These are phyloP conservation scores for Penicillium arizonense DNA, from an alignment of 495 filamentous ascomycete genomes.

Conservation along the genomic window DNA sequence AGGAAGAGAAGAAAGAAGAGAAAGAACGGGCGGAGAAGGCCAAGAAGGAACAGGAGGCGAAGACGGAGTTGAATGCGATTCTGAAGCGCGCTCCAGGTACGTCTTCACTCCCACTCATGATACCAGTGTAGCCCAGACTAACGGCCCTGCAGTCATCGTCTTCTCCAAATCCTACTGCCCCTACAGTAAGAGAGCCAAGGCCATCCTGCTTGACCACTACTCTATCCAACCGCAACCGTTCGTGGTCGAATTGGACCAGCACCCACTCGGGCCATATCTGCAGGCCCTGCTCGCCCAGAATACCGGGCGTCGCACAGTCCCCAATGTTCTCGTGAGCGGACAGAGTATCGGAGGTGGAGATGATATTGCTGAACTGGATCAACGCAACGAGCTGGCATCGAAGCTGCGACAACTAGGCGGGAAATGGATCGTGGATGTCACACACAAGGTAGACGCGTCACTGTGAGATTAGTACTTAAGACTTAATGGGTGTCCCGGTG, in stretches of 20 bases:
- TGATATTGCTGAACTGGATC: slow-evolving; percentile 73
- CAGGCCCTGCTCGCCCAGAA: slow-evolving; percentile 66
- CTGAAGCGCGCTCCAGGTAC: slow-evolving; percentile 79
- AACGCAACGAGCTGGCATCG: slow-evolving; percentile 62
- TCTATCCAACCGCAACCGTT: slow-evolving; percentile 76
- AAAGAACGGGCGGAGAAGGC: slow-evolving; percentile 18
- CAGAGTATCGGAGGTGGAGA: slow-evolving; percentile 90
- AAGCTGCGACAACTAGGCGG: slow-evolving; percentile 73
- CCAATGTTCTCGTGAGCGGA: slow-evolving; percentile 85
- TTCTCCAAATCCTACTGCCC: slow-evolving; percentile 95
- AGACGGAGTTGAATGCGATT: slow-evolving; percentile 67
- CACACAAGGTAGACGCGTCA: slow-evolving; percentile 12
- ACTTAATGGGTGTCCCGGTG: background rate
- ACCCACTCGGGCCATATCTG: slow-evolving; percentile 67
- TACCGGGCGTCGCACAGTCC: slow-evolving; percentile 83
- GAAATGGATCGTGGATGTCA: slow-evolving; percentile 60
- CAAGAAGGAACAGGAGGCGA: slow-evolving; percentile 31
- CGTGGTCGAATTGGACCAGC: slow-evolving; percentile 88
- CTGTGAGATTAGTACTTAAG: slow-evolving; percentile 4
- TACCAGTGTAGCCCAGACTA: slow-evolving; percentile 11
- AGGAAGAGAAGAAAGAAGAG: slow-evolving; percentile 14
- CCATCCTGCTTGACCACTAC: slow-evolving; percentile 77
- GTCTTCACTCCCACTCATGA: slow-evolving; percentile 18
- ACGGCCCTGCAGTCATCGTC: slow-evolving; percentile 67
- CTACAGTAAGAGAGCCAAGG: slow-evolving; percentile 77